A percentile compares a stretch with the other conserved stretches of the same genome.
Conservation (phyloP, 257 asterid species). For the Solanum lycopersicoides region DNA sequence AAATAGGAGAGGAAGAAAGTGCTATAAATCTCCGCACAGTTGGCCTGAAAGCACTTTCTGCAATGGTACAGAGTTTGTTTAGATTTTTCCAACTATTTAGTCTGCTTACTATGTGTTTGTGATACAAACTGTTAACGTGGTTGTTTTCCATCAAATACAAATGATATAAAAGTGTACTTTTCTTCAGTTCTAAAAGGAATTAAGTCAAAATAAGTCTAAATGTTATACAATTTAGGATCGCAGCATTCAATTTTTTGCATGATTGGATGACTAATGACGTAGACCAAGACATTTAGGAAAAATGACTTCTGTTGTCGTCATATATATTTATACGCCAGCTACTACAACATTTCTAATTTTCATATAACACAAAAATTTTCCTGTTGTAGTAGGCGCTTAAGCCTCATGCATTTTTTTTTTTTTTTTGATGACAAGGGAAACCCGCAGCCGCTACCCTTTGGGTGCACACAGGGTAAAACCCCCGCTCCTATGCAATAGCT, state of each 20-base stretch:
- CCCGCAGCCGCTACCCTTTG: no score
- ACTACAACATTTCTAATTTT: neutral
- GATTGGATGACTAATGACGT: neutral
- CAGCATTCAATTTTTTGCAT: neutral
- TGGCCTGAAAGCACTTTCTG: constrained; percentile 75
- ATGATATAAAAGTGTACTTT: neutral
- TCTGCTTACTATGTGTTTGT: neutral
- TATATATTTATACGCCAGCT: neutral
- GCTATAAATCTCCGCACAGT: constrained; percentile 47
- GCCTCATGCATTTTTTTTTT: neutral
- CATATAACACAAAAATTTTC: neutral
- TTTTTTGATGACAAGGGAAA: no score
- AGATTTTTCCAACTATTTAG: neutral
- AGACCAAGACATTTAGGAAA: neutral
- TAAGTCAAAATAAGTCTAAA: neutral
- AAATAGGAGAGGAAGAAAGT: constrained; percentile 77
- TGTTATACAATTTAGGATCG: neutral
- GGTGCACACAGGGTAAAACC: no score
- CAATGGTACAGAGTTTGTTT: constrained; percentile 48
- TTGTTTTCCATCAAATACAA: neutral
- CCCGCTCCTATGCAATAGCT: no score
- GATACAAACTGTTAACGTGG: neutral
- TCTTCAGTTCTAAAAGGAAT: neutral
- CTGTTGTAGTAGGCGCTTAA: neutral
- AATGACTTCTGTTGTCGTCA: neutral